Evolutionary conservation across 768 basidiomycete species (phyloP).

Genomic region (Termitomyces heimii): DNA sequence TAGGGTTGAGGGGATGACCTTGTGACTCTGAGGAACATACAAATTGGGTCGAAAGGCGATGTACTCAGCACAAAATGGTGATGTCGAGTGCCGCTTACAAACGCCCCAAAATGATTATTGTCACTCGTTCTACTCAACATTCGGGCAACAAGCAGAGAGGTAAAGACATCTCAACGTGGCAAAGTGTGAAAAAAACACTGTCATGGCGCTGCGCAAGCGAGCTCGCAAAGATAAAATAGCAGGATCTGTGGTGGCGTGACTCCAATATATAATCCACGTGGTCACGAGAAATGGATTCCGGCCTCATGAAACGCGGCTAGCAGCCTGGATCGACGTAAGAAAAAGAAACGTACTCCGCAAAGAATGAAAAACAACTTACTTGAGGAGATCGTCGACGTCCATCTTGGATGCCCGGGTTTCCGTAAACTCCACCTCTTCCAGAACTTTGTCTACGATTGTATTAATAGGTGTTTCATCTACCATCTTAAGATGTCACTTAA

Average conservation of each 20-base stretch:
- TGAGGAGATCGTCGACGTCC: slow-evolving; percentile 87
- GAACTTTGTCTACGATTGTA: slow-evolving; percentile 63
- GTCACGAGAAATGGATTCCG: slow-evolving; percentile 67
- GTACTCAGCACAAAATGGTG: neutral
- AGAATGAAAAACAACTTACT: slow-evolving; percentile 39
- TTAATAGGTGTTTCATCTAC: slow-evolving; percentile 69
- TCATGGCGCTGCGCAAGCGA: slow-evolving; percentile 1
- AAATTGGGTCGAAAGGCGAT: neutral
- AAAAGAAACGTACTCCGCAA: neutral
- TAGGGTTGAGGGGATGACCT: neutral
- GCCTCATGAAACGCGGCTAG: slow-evolving; percentile 70
- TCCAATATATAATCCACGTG: neutral
- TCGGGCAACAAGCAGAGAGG: neutral
- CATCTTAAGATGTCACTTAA: slow-evolving; percentile 26
- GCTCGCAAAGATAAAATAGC: neutral
- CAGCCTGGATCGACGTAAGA: slow-evolving; percentile 34
- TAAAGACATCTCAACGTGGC: neutral
- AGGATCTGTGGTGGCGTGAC: neutral
- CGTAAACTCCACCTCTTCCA: slow-evolving; percentile 63
- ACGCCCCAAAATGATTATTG: neutral
- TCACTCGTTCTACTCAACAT: slow-evolving; percentile 3
- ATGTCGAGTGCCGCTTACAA: neutral
- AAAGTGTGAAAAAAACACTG: neutral
- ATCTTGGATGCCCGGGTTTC: slow-evolving; percentile 89
- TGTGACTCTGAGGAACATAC: neutral